Base-by-base conservation (phyloP, 2,329 filamentous ascomycete species). In the Colletotrichum truncatum region DNA sequence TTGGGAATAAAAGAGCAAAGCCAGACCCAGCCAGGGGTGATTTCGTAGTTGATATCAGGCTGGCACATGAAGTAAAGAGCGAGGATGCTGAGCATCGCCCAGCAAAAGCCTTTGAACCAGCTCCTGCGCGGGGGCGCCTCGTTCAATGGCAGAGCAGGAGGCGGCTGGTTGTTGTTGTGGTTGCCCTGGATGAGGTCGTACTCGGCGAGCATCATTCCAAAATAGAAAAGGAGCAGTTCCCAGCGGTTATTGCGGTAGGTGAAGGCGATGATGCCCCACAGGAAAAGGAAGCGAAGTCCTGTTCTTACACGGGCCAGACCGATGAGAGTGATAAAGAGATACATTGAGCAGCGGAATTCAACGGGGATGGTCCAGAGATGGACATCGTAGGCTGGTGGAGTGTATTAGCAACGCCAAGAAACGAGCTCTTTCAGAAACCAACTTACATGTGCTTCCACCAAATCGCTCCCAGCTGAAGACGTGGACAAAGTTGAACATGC, bases 311-410 rank as follows among this genome's bases (percentile, higher is more conserved):
- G 78, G 6, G 83, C 83, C 9, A 84, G 80, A 18, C 80, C 86
- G 4, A 87, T 64, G 21, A 87, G 74, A 11, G 81, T 78, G 7
- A 88, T 74, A 73, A 89, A 89, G 9, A 89, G 79, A 63, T 85
- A 79, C 72, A 89, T 81, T 3, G 85, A 87, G 72, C 83, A 85
- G 64, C 84, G 80, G 70, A 87, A 88, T 72, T 89, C 87, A 48
- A 88, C 81, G 3, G 87, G 87, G 43, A 89, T 89, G 5, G 87
- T 89, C 87, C 87, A 89, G 23, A 89, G 74, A 67, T 89, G 87
- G 25, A 85, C 80, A 70, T 89, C 85, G 70, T 88, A 87, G 21
- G 74, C 78, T 73, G 55, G 7, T 28, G n/a, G 12, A 26, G 8
- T 4, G 51, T 38, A 68, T 76, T 46, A 76, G 71, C 23, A n/a